Conservation (phyloP, 345 rosid genomes). For the Populus simonii region DNA sequence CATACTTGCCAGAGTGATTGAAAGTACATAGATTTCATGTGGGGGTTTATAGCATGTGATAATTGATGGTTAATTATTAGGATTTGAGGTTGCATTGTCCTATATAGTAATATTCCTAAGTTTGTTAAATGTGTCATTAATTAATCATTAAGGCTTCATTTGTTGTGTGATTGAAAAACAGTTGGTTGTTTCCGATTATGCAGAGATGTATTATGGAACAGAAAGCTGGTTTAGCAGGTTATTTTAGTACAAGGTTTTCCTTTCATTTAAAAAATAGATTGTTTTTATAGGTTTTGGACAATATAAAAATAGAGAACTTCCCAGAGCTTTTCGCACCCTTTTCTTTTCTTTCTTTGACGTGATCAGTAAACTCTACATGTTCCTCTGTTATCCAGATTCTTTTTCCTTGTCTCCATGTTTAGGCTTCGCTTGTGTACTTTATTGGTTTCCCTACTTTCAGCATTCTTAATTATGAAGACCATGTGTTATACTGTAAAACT, state of each 20-base stretch:
- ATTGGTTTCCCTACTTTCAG: neutral
- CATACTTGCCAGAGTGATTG: neutral
- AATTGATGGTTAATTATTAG: neutral
- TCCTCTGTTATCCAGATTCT: neutral
- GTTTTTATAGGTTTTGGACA: neutral
- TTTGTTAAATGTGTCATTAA: neutral
- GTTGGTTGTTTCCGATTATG: neutral
- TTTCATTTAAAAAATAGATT: neutral
- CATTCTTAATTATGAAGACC: neutral
- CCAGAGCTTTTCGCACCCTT: neutral
- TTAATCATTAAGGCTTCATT: neutral
- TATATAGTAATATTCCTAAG: too few species aligned
- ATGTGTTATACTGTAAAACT: neutral
- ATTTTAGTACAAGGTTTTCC: neutral
- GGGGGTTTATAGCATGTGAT: neutral
- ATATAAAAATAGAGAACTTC: neutral
- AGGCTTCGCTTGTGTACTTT: neutral
- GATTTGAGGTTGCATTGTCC: slow-evolving; percentile 1
- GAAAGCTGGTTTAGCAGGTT: neutral
- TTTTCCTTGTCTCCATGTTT: neutral
- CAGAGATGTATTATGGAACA: neutral
- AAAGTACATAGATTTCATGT: neutral
- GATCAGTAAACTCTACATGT: neutral
- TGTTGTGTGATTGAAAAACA: neutral
- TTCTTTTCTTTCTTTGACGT: neutral